Conservation (phyloP, 805 yeast species). For the Spathaspora sp. region DNA sequence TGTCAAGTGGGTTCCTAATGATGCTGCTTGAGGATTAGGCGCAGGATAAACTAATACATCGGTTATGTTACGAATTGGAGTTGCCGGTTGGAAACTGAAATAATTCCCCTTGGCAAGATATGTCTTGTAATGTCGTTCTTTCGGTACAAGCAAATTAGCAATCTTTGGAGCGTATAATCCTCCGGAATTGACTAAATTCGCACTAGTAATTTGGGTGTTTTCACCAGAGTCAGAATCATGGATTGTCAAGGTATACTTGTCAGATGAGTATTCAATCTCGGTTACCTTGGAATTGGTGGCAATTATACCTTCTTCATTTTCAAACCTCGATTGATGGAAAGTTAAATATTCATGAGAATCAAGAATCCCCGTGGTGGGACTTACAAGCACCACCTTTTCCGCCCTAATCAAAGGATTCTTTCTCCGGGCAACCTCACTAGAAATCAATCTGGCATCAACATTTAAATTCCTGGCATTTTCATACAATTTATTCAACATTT, state of each 20-base stretch:
- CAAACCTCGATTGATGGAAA: conserved; percentile 52
- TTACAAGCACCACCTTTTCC: conserved; percentile 54
- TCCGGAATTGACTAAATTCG: conserved; percentile 69
- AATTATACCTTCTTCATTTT: conserved; percentile 58
- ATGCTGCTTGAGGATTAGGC: conserved; percentile 61
- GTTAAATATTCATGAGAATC: conserved; percentile 76
- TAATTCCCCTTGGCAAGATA: conserved; percentile 85
- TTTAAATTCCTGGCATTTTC: conserved; percentile 47
- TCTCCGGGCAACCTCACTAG: conserved; percentile 38
- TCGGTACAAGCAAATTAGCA: conserved; percentile 67
- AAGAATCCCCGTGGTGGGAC: conserved; percentile 83
- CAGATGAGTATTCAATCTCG: conserved; percentile 25
- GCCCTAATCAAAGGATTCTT: conserved; percentile 71
- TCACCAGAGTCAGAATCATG: conserved; percentile 26
- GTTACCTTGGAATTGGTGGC: conserved; percentile 60
- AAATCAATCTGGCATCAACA: conserved; percentile 55
- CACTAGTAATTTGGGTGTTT: conserved; percentile 43
- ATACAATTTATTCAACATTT: conserved; percentile 55
- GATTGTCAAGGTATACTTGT: conserved; percentile 22
- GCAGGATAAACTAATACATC: conserved; percentile 64
- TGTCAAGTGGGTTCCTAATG: conserved; percentile 86
- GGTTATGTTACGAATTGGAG: conserved; percentile 37
- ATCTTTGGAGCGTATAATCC: conserved; percentile 75
- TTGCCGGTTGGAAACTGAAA: conserved; percentile 49
- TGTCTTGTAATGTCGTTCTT: conserved; percentile 51